Base-by-base conservation (phyloP, 2,329 filamentous ascomycete species). In the Sphaerostilbella broomeana region DNA sequence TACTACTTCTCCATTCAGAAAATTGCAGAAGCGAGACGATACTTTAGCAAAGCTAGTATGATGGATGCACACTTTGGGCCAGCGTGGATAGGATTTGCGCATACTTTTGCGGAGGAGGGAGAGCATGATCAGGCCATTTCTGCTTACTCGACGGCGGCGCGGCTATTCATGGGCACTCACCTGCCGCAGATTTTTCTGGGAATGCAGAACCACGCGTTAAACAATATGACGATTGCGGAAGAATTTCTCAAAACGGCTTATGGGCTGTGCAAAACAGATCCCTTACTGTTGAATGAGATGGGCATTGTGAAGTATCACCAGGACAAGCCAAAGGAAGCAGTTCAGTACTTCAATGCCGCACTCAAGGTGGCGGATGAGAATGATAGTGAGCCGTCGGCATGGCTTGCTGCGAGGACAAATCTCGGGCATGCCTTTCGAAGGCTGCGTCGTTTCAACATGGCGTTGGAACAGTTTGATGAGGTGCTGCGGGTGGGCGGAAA, bases 71-170 rank as follows among this genome's bases (percentile, higher is more conserved):
- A 97, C 64, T 98, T 95, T 53, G 90, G 90, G 0, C 86, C 92
- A 1, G 92, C 92, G 3, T 98, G 92, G 92, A 97, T 98, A 48
- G 92, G 94, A 2, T 98, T 98, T 57, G 92, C 92, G 1, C 94
- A 98, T 60, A 98, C 92, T 0, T 98, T 98, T 59, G 92, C 92
- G 1, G 89, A 88, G 9, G 92, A 98, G 60, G 92, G 92, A 37
- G 92, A 98, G 62, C 89, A 97, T 60, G 92, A 98, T 59, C 92
- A 98, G 64, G 92, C 92, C 33, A 95, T 98, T 47, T 94, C 89
- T 7, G 92, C 94, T 0, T 98, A 98, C 65, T 94, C 86, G 20
- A 98, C 92, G 1, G 92, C 92, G 1, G 90, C 90, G 2, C 77
- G 92, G 26, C 68, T 98, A 0, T 98, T 98, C 63, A 94, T 95